Evolutionary conservation across 768 basidiomycete species (phyloP).

Genomic region (Tricholoma furcatifolium): DNA sequence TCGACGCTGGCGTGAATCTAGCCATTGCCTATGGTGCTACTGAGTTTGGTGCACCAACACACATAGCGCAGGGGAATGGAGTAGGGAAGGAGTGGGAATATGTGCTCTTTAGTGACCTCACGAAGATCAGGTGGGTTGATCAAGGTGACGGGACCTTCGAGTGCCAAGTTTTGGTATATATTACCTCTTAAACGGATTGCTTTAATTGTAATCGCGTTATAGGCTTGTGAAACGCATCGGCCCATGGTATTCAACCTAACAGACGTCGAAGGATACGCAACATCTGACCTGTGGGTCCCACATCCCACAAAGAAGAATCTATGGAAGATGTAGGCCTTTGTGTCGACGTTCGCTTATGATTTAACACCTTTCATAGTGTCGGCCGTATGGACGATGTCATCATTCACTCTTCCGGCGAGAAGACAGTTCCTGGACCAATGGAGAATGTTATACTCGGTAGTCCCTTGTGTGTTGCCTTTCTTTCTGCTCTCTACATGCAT

Average conservation of each 20-base stretch:
- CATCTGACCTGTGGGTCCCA: neutral
- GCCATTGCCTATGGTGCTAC: no score
- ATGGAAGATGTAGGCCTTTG: conserved; percentile 6
- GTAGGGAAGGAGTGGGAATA: no score
- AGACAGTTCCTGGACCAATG: conserved; percentile 35
- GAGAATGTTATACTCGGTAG: conserved; percentile 21
- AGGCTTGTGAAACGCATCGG: neutral
- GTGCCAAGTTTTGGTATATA: neutral
- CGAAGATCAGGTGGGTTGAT: no score
- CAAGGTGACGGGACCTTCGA: neutral
- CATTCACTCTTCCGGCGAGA: conserved; percentile 33
- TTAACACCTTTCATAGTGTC: conserved; percentile 20
- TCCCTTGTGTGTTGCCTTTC: conserved; percentile 13
- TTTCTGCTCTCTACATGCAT: neutral
- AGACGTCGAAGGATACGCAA: neutral
- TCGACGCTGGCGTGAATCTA: no score
- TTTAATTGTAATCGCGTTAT: neutral
- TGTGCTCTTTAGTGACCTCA: no score
- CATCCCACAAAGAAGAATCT: neutral
- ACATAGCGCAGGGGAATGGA: no score
- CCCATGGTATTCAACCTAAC: neutral
- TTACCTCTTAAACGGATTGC: neutral
- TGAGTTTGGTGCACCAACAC: no score
- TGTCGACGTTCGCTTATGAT: neutral
- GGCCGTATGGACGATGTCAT: conserved; percentile 41